Percentiles rank a stretch among this genome's conserved stretches.
These are phyloP conservation scores for Triticum dicoccoides DNA, from an alignment of 176 grass and related monocot species.

Conservation along the genomic window DNA sequence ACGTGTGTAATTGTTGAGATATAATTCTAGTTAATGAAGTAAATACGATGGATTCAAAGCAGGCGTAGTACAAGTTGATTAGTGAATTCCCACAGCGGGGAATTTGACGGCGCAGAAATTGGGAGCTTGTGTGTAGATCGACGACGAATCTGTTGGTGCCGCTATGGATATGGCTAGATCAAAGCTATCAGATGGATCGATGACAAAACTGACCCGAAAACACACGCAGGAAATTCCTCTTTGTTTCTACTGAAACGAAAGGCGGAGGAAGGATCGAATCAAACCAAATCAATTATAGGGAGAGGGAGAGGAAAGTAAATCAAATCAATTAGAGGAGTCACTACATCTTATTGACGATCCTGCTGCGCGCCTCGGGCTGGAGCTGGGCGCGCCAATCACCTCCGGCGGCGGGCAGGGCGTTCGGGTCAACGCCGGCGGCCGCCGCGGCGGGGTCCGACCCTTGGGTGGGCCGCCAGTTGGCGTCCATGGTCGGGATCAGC, in stretches of 20 bases:
- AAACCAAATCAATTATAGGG: not conserved
- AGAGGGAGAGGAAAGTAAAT: not conserved
- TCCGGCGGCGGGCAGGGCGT: slow-evolving; percentile 18
- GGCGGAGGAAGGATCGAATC: not conserved
- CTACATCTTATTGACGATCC: slow-evolving; percentile 87
- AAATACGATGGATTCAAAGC: not conserved
- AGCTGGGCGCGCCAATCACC: slow-evolving; percentile 71
- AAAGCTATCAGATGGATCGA: not conserved
- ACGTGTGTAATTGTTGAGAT: not conserved
- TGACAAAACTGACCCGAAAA: not conserved
- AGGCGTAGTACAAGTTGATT: not conserved
- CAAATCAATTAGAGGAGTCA: not conserved
- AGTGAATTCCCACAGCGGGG: not conserved
- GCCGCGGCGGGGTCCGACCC: slow-evolving; percentile 26
- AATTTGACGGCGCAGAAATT: not conserved
- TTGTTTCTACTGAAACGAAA: not conserved
- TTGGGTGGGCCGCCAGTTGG: slow-evolving; percentile 56
- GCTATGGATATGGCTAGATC: not conserved
- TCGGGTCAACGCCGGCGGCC: slow-evolving; percentile 26
- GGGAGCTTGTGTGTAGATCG: not conserved
- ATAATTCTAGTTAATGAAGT: not conserved
- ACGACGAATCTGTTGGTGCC: not conserved
- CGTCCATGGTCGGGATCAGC: not conserved
- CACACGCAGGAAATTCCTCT: not conserved
- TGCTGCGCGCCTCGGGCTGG: slow-evolving; percentile 62